Conservation (phyloP, 148 eudicot species). For the Nepenthes mirabilis region DNA sequence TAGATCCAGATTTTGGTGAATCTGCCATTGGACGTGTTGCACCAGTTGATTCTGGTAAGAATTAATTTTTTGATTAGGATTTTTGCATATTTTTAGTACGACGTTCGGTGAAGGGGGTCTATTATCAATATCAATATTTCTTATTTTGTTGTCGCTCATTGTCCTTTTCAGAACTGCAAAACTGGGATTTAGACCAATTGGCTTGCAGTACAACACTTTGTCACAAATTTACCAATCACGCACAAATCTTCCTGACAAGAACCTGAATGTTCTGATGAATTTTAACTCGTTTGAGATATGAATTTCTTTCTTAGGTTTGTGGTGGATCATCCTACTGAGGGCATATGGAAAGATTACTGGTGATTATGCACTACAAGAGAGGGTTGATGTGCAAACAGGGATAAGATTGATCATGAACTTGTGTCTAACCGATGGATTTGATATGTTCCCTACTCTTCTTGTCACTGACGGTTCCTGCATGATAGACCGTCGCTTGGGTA, state of each 20-base stretch:
- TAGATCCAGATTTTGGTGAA: slow-evolving; percentile 44
- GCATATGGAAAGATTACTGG: slow-evolving; percentile 78
- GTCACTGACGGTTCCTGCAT: slow-evolving; percentile 91
- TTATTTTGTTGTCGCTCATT: background rate
- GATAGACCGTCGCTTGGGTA: slow-evolving; percentile 91
- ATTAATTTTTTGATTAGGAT: background rate
- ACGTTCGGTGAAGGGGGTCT: background rate
- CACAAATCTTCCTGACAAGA: background rate
- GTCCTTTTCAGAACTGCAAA: too few relatives aligned
- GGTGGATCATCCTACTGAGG: slow-evolving; percentile 80
- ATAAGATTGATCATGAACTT: slow-evolving; percentile 67
- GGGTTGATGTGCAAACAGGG: slow-evolving; percentile 79
- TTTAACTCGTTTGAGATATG: slow-evolving; percentile 1
- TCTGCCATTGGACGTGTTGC: slow-evolving; percentile 88
- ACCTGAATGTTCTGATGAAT: background rate
- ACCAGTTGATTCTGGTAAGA: slow-evolving; percentile 76
- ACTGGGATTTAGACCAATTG: too few relatives aligned
- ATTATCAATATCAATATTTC: background rate
- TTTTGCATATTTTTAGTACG: background rate
- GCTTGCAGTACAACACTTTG: too few relatives aligned
- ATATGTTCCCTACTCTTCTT: slow-evolving; percentile 73
- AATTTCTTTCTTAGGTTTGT: slow-evolving; percentile 38
- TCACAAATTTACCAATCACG: too few relatives aligned
- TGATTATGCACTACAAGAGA: slow-evolving; percentile 66
- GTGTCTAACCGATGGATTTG: slow-evolving; percentile 79